Base-by-base conservation (phyloP, 441 rosid genomes). In the Erysimum cheiri region DNA sequence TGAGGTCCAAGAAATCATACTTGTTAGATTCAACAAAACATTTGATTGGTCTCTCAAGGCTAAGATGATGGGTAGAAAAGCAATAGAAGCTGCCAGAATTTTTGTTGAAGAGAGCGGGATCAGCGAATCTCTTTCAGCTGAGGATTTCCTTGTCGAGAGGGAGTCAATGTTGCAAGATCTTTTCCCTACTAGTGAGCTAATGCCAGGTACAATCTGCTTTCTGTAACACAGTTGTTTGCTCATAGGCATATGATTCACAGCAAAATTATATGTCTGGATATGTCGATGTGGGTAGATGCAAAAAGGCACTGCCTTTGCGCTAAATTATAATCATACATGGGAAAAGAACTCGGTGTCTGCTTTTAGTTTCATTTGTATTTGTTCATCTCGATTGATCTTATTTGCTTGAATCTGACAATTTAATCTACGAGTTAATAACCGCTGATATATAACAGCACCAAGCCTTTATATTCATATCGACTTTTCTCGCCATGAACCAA, bases 1-100 rank as follows among this genome's bases (percentile, higher is more conserved):
- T 10, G 86, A 92, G 85, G 97, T 94, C 19, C 98, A 88, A 80
- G 98, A 92, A 74, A 79, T 65, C 7, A 90, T 95, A 64, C 99
- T 95, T 46, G 84, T 88, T 70, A 85, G 97, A 77, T 92, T 76
- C 77, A 86, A 86, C 70, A 95, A 92, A 71, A 83, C 86, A 8
- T 92, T 95, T 81, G 97, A 95, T 71, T 90, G 97, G 95, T 84
- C 89, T 76, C 98, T 95, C 26, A 95, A 95, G 87, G 92, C 96
- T 53, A 95, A 88, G 80, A 87, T 95, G 99, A 92, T 92, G 98
- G 98, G 97, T 6, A 92, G 44, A 85, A 95, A 95, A 78, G 97
- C 96, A 8, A 85, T 90, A 11, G 97, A 92, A 81, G 85, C 99
- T 63, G 96, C 96, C 47, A 78, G 83, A 63, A 80, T 92, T 44